Percentiles rank a stretch among this genome's conserved stretches.
Conservation (phyloP, 331 rosid genomes). For the Malus hybrid region DNA sequence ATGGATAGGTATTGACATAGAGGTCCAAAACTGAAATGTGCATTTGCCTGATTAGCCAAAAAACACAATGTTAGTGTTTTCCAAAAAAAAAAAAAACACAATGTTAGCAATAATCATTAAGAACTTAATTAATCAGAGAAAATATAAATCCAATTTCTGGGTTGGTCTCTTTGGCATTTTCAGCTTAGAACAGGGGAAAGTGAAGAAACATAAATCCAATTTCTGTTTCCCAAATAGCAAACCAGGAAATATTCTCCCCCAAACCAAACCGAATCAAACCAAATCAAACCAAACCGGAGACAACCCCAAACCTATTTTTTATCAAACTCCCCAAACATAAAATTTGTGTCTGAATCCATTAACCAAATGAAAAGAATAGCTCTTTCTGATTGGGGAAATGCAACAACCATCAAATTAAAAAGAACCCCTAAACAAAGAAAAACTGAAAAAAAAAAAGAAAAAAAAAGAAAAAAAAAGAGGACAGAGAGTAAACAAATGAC, state of each 20-base stretch:
- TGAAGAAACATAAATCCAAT: neutral
- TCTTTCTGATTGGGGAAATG: neutral
- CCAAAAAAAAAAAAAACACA: neutral
- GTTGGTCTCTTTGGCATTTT: constrained; percentile 1
- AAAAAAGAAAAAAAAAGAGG: neutral
- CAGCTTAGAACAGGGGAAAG: constrained; percentile 8
- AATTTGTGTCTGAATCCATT: neutral
- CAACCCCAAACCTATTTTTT: neutral
- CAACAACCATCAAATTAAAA: neutral
- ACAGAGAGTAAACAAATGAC: constrained; percentile 29
- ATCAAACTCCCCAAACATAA: neutral
- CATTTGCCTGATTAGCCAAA: constrained; percentile 48
- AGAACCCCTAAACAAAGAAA: neutral
- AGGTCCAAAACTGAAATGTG: constrained; percentile 76
- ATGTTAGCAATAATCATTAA: neutral
- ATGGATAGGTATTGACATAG: constrained; percentile 66
- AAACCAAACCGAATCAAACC: neutral
- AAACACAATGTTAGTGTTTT: neutral
- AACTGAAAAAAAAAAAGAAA: neutral
- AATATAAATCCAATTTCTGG: neutral
- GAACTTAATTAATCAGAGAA: neutral
- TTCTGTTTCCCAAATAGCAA: constrained; percentile 7
- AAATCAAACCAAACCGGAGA: neutral
- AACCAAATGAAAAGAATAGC: neutral
- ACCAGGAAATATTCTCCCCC: neutral